These are phyloP conservation scores for Paracamarosporium sp. DNA, from an alignment of 2,329 filamentous ascomycete species.

Conservation along the genomic window DNA sequence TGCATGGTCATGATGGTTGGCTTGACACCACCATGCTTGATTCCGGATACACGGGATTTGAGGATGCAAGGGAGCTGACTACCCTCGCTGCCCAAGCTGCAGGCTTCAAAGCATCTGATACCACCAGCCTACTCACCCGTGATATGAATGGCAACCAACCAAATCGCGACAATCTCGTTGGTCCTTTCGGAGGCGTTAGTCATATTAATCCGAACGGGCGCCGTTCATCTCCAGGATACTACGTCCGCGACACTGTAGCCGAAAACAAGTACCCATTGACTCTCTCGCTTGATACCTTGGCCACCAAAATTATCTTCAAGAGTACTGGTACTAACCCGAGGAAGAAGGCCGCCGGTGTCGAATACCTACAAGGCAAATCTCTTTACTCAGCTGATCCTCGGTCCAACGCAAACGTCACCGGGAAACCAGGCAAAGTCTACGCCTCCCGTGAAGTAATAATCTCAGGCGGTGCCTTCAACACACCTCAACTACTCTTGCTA, in stretches of 20 bases:
- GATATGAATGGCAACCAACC: slow-evolving; percentile 43
- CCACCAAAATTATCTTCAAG: slow-evolving; percentile 52
- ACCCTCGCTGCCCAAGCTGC: slow-evolving; percentile 56
- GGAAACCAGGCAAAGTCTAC: background rate
- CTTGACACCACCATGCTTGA: slow-evolving; percentile 56
- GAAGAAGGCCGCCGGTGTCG: slow-evolving; percentile 51
- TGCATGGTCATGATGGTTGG: slow-evolving; percentile 64
- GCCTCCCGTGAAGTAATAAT: slow-evolving; percentile 23
- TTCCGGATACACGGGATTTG: slow-evolving; percentile 57
- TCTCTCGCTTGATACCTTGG: slow-evolving; percentile 47
- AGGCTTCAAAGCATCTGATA: slow-evolving; percentile 29
- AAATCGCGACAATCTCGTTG: slow-evolving; percentile 52
- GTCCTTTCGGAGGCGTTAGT: slow-evolving; percentile 34
- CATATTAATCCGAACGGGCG: slow-evolving; percentile 29
- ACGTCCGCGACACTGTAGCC: slow-evolving; percentile 57
- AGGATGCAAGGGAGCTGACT: slow-evolving; percentile 59
- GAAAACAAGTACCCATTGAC: slow-evolving; percentile 44
- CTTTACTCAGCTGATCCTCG: slow-evolving; percentile 1
- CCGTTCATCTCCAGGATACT: slow-evolving; percentile 40
- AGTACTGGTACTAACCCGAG: slow-evolving; percentile 15
- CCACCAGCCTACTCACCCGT: slow-evolving; percentile 20
- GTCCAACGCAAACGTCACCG: slow-evolving; percentile 23
- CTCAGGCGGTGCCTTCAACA: slow-evolving; percentile 62
- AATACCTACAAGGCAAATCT: slow-evolving; percentile 36
- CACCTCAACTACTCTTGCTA: slow-evolving; percentile 68